Base-by-base conservation (phyloP, 352 stramenopile genomes). In the Phytopythium chamaehyphon region DNA sequence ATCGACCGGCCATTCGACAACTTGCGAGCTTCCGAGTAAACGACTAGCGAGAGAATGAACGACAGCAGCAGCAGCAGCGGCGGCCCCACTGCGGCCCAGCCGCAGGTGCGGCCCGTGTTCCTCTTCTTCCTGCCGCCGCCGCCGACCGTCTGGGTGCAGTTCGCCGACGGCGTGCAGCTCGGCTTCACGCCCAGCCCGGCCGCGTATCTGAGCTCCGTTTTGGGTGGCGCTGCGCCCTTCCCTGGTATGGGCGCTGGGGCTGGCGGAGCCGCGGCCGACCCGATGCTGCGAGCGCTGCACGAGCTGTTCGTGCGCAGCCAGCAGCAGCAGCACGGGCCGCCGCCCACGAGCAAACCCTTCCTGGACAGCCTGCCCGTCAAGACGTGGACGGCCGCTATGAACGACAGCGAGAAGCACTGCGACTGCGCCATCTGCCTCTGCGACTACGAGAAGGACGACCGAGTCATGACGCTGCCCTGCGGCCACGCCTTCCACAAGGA, bases 401-500 rank as follows among this genome's bases (percentile, higher is more conserved):
- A 71, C n/a, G 55, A 69, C 44, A 66, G 38, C 0, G 79, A 86
- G 35, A 75, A 66, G 31, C 59, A 83, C 66, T 77, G 61, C 8
- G 78, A 90, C 49, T 92, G 82, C 51, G 62, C 80, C 47, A 92
- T 92, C 51, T 92, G 82, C 47, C 54, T 92, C 37, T 77, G 66
- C 54, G 82, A 88, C 50, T 92, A 84, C 43, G 75, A 83, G 59
- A 72, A 76, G 11, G 66, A 83, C 21, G 76, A 92, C 24, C 40
- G 68, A 22, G 67, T 92, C 11, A 58, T 90, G 14, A 69, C 69
- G n/a, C 66, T 93, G 6, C 83, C 83, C 1, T 93, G 83, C 43
- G 73, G 73, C 15, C 83, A 93, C 56, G 71, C 66, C 21, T 90
- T 93, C 57, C 83, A 93, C 71, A 80, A 84, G 58, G 69, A 86